Conservation (phyloP, 306 rosid species). For the Crotalaria pallida region DNA sequence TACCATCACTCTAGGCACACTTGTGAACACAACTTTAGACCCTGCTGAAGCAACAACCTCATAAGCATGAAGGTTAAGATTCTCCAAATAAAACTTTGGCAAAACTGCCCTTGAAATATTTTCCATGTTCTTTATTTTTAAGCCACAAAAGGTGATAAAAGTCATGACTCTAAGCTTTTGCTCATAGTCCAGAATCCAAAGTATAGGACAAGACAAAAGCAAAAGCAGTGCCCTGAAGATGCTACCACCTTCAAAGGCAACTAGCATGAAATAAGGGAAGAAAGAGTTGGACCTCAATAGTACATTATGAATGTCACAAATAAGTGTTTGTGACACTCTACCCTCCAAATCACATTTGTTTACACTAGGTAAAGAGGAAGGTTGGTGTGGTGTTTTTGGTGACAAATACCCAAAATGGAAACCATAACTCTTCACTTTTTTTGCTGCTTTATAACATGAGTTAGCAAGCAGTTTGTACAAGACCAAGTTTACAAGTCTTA, state of each 20-base stretch:
- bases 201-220: slow-evolving; percentile 59
- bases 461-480: slow-evolving; percentile 60
- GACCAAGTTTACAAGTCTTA: slow-evolving; percentile 51
- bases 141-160: slow-evolving; percentile 67
- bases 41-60: slow-evolving; percentile 55
- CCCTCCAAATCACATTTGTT: slow-evolving; percentile 43
- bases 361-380: slow-evolving; percentile 40
- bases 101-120: slow-evolving; percentile 55
- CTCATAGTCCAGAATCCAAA: slow-evolving; percentile 51
- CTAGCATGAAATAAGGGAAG: slow-evolving; percentile 88
- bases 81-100: slow-evolving; percentile 80
- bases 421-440: slow-evolving; percentile 53
- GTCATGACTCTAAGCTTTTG: slow-evolving; percentile 48
- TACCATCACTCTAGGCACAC: slow-evolving; percentile 81
- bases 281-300: slow-evolving; percentile 52
- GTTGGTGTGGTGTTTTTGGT: slow-evolving; percentile 29
- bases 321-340: slow-evolving; percentile 44
- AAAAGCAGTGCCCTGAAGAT: slow-evolving; percentile 58
- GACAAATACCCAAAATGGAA: slow-evolving; percentile 30
- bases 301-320: slow-evolving; percentile 51
- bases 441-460: slow-evolving; percentile 61
- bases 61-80: slow-evolving; percentile 53
- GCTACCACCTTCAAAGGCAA: slow-evolving; percentile 88
- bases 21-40: slow-evolving; percentile 49
- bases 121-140: slow-evolving; percentile 48